phyloP scores from a whole-genome alignment of 371 early-diverging fungal genomes.

The Mucor saturninus region DNA sequence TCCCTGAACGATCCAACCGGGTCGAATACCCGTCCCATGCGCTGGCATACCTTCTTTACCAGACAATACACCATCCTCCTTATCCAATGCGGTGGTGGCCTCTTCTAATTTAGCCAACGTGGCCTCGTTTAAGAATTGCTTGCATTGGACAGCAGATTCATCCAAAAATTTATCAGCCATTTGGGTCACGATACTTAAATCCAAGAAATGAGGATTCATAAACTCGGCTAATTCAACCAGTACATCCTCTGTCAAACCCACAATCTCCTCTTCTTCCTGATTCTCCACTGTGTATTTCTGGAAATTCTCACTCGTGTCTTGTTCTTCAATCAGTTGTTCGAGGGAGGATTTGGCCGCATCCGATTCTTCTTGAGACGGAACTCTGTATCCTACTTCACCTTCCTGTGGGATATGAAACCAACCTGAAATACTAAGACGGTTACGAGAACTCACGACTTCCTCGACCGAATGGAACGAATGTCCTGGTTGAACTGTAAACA shows the following conservation, averaged over 20 bases:
- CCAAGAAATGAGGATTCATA: constrained; percentile 71
- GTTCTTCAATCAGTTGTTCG: constrained; percentile 38
- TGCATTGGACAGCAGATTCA: constrained; percentile 70
- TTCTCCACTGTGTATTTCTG: constrained; percentile 26
- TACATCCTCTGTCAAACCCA: constrained; percentile 54
- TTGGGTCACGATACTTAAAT: constrained; percentile 46
- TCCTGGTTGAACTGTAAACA: constrained; percentile 82
- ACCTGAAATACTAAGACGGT: constrained; percentile 72
- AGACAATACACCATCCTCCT: constrained; percentile 17
- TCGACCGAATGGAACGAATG: constrained; percentile 82
- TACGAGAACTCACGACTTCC: constrained; percentile 67
- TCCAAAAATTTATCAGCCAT: constrained; percentile 68
- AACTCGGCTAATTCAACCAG: constrained; percentile 48
- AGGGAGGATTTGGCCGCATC: constrained; percentile 51
- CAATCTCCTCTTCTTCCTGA: constrained; percentile 24
- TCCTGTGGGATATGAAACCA: constrained; percentile 79
- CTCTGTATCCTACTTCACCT: constrained; percentile 62
- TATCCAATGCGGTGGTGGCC: constrained; percentile 40
- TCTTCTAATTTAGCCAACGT: constrained; percentile 41
- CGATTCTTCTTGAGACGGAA: constrained; percentile 30
- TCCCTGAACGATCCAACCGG: constrained; percentile 57
- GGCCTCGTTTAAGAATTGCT: constrained; percentile 58
- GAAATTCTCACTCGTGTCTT: constrained; percentile 15
- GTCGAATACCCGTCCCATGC: constrained; percentile 58
- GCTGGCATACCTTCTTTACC: constrained; percentile 38